phyloP scores from a whole-genome alignment of 176 grass and related monocot genomes.

The Oryza meridionalis region DNA sequence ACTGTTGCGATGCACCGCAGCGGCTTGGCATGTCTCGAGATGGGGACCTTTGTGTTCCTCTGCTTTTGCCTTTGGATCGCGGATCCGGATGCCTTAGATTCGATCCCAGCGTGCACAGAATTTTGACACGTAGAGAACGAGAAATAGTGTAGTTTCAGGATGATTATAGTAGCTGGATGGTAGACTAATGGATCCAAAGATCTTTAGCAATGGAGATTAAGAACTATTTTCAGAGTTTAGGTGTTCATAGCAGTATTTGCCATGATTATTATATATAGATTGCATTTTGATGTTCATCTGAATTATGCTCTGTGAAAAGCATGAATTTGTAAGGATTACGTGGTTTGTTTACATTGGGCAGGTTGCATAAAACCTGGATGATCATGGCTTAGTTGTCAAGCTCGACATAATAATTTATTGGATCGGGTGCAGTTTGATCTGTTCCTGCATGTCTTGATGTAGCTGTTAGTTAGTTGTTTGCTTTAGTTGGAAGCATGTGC shows the following conservation, averaged over 20 bases:
- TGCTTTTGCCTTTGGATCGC: background rate
- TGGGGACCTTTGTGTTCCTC: background rate
- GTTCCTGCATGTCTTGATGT: conserved; percentile 13
- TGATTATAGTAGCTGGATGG: background rate
- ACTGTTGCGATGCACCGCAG: background rate
- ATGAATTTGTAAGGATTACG: background rate
- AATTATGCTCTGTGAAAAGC: background rate
- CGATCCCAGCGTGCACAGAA: conserved; percentile 7
- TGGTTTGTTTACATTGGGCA: background rate
- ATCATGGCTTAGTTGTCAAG: background rate
- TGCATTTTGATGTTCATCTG: background rate
- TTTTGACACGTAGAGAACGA: background rate
- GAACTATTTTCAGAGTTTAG: background rate
- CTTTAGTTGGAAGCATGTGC: background rate
- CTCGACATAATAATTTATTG: background rate
- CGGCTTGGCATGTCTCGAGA: background rate
- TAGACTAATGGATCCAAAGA: background rate
- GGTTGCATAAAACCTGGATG: background rate
- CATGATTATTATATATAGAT: background rate
- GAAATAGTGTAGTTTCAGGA: background rate
- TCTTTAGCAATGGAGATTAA: background rate
- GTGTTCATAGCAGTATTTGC: background rate
- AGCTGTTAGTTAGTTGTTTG: background rate
- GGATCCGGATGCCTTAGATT: conserved; percentile 36
- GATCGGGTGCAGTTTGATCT: background rate